Conservation (phyloP, 768 basidiomycete genomes). For the Mycena chlorophos region DNA sequence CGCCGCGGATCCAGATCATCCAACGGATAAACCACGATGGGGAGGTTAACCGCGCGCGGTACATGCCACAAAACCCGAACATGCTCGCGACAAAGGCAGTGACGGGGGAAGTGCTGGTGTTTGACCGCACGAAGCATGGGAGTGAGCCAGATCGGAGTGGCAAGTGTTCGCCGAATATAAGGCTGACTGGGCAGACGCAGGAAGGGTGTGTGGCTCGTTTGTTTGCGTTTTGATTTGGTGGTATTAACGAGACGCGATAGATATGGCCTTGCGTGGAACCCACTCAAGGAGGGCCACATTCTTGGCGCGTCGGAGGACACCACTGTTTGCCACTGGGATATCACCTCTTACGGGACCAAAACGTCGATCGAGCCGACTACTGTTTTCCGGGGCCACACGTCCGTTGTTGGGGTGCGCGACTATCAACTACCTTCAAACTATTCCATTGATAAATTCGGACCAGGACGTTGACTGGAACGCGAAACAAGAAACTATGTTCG, state of each 20-base stretch:
- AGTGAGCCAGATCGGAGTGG: slow-evolving; percentile 88
- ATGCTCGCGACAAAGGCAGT: slow-evolving; percentile 94
- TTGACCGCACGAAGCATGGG: slow-evolving; percentile 95
- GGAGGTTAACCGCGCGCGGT: slow-evolving; percentile 95
- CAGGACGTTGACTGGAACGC: slow-evolving; percentile 98
- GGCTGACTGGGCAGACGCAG: slow-evolving; percentile 83
- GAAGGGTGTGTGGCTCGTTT: slow-evolving; percentile 71
- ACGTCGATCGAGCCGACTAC: slow-evolving; percentile 80
- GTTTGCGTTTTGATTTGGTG: neutral
- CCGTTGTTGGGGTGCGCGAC: slow-evolving; percentile 81
- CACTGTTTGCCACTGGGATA: slow-evolving; percentile 96
- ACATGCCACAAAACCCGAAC: slow-evolving; percentile 99
- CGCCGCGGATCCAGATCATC: slow-evolving; percentile 83
- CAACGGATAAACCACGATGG: slow-evolving; percentile 95
- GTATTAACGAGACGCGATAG: slow-evolving; percentile 41
- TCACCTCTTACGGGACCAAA: slow-evolving; percentile 82
- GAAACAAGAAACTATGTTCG: slow-evolving; percentile 78
- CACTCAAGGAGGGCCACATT: slow-evolving; percentile 77
- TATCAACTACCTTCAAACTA: neutral
- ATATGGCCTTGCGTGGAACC: slow-evolving; percentile 94
- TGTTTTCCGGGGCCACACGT: slow-evolving; percentile 85
- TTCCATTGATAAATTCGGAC: slow-evolving; percentile 10
- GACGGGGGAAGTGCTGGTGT: slow-evolving; percentile 88
- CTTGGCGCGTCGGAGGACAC: slow-evolving; percentile 94
- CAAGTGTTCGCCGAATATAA: slow-evolving; percentile 86